Percentiles rank a stretch among this genome's conserved stretches.
These are phyloP conservation scores for Fagus crenata DNA, from an alignment of 306 rosid genomes.

Conservation along the genomic window DNA sequence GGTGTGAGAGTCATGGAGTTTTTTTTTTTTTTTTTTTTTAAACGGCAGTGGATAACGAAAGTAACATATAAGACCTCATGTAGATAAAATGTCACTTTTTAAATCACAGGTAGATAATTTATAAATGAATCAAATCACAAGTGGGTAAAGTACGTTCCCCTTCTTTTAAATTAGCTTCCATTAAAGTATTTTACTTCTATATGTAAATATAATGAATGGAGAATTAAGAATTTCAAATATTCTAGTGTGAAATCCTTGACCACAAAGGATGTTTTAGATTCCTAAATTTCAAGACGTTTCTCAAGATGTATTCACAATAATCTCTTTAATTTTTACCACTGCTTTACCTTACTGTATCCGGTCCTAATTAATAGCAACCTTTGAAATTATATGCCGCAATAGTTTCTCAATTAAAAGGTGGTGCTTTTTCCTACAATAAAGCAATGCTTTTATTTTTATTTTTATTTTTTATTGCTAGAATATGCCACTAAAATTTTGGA, in stretches of 20 bases:
- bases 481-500: not conserved
- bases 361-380: not conserved
- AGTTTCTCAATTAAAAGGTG: not conserved
- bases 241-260: not conserved
- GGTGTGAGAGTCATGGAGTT: too few species aligned
- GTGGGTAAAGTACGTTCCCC: not conserved
- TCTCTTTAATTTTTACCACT: not conserved
- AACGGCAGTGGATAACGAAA: too few species aligned
- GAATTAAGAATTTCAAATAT: not conserved
- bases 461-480: not conserved
- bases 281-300: too few species aligned
- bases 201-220: not conserved
- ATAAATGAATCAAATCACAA: too few species aligned
- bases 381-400: not conserved
- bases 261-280: not conserved
- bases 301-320: not conserved
- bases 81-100: too few species aligned
- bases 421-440: not conserved
- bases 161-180: not conserved
- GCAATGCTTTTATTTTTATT: not conserved
- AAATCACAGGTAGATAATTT: too few species aligned
- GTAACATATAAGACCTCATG: too few species aligned
- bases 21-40: too few species aligned
- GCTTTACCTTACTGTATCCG: not conserved
- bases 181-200: not conserved